A percentile compares a stretch with the other conserved stretches of the same genome.
These are phyloP conservation scores for Penicillium glabrum DNA, from an alignment of 2,329 filamentous ascomycete genomes.

Conservation along the genomic window DNA sequence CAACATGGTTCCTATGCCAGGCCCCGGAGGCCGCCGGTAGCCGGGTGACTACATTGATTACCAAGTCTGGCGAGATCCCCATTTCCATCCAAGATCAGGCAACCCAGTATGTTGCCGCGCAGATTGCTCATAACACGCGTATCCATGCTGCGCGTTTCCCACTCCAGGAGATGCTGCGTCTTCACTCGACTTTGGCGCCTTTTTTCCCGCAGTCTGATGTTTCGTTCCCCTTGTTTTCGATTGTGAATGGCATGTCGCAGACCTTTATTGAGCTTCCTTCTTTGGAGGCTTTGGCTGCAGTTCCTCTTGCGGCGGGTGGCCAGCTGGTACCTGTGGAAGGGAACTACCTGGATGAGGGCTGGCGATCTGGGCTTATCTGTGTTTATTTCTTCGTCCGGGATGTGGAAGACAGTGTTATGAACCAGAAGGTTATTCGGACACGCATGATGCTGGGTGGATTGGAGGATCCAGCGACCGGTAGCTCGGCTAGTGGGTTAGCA, in stretches of 20 bases:
- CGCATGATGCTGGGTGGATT: conserved; percentile 28
- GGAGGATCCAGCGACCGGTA: conserved; percentile 49
- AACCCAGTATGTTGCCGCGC: conserved; percentile 25
- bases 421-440: conserved; percentile 32
- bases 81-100: conserved; percentile 33
- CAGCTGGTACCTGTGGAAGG: conserved; percentile 20
- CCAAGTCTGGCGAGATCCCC: conserved; percentile 59
- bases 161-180: conserved; percentile 21
- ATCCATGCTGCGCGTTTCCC: conserved; percentile 32
- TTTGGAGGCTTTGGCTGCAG: conserved; percentile 56
- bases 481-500: conserved; percentile 59
- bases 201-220: conserved; percentile 13
- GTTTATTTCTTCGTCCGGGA: conserved; percentile 34
- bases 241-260: conserved; percentile 53
- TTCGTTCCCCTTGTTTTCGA: conserved; percentile 36
- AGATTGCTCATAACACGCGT: conserved; percentile 38
- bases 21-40: conserved; percentile 17
- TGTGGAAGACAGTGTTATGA: conserved; percentile 61
- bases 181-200: conserved; percentile 28
- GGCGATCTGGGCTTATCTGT: conserved; percentile 28
- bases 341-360: conserved; percentile 34
- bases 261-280: conserved; percentile 62
- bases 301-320: conserved; percentile 25
- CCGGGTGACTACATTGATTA: conserved; percentile 43
- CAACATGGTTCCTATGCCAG: conserved; percentile 44